These are phyloP conservation scores for Arthromyces matolae DNA, from an alignment of 768 basidiomycete genomes.

Conservation along the genomic window DNA sequence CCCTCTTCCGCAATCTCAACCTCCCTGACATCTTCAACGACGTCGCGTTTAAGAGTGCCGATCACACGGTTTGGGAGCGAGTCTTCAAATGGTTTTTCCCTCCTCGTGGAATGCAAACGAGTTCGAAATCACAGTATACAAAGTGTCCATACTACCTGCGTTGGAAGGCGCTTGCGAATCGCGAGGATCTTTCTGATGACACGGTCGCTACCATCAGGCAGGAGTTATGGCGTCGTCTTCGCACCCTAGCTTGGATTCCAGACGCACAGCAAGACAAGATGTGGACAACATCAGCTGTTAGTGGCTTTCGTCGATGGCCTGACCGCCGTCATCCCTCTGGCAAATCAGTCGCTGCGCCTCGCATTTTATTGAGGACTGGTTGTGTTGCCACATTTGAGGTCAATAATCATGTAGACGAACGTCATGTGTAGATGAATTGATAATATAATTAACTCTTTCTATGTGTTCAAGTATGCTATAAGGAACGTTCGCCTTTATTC, in stretches of 20 bases:
- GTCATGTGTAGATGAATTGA: too few relatives aligned
- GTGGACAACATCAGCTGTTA: neutral
- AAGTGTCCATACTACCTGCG: neutral
- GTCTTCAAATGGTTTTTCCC: constrained; percentile 6
- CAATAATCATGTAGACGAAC: too few relatives aligned
- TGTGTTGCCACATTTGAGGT: too few relatives aligned
- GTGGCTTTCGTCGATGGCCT: neutral
- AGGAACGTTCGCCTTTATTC: too few relatives aligned
- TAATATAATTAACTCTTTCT: too few relatives aligned
- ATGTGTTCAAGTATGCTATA: too few relatives aligned
- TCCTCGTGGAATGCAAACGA: neutral
- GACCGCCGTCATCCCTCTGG: too few relatives aligned
- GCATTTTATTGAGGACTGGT: too few relatives aligned
- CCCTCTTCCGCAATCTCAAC: neutral
- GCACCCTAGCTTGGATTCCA: neutral
- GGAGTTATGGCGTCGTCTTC: neutral
- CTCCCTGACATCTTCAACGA: neutral
- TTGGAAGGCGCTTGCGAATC: neutral
- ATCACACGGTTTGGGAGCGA: neutral
- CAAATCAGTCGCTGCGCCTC: too few relatives aligned
- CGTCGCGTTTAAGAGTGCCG: neutral
- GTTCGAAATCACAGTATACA: neutral
- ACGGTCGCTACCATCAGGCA: neutral
- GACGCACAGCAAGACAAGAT: constrained; percentile 9
- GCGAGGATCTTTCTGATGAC: neutral